Percentiles rank a stretch among this genome's conserved stretches.
These are phyloP conservation scores for Eimeria acervulina DNA, from an alignment of 169 alveolate species.

Conservation along the genomic window DNA sequence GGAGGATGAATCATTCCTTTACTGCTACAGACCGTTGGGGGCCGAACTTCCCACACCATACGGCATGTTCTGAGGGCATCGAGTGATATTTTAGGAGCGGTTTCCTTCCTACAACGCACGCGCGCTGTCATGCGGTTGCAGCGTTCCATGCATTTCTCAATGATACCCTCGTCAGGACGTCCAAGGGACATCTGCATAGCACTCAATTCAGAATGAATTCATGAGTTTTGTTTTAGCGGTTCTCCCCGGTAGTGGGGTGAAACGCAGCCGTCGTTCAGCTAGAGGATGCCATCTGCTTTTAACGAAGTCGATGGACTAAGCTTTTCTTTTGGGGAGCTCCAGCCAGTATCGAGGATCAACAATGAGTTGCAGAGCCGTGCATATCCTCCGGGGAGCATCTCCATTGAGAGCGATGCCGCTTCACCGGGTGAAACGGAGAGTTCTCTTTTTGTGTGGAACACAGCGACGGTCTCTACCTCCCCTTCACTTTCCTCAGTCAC, in stretches of 20 bases:
- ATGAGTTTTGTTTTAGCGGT: background rate
- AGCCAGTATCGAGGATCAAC: background rate
- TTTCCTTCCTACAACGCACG: background rate
- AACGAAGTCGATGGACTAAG: background rate
- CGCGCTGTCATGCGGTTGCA: slow-evolving; percentile 13
- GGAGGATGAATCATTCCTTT: background rate
- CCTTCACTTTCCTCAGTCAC: background rate
- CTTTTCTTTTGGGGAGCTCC: slow-evolving; percentile 26
- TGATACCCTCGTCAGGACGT: background rate
- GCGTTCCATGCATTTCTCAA: background rate
- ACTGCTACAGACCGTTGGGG: background rate
- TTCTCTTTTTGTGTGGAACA: slow-evolving; percentile 18
- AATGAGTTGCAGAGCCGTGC: slow-evolving; percentile 35
- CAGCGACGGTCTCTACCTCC: slow-evolving; percentile 2
- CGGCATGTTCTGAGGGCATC: background rate
- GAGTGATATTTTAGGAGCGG: background rate
- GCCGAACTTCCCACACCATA: background rate
- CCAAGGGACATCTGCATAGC: background rate
- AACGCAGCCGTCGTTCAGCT: background rate
- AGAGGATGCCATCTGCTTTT: slow-evolving; percentile 29
- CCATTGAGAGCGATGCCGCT: slow-evolving; percentile 13
- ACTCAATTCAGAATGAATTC: background rate
- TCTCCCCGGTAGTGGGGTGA: slow-evolving; percentile 24
- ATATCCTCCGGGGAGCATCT: background rate
- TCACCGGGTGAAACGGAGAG: slow-evolving; percentile 20